Base-by-base conservation (phyloP, 257 asterid genomes). In the Solanum sitiens region DNA sequence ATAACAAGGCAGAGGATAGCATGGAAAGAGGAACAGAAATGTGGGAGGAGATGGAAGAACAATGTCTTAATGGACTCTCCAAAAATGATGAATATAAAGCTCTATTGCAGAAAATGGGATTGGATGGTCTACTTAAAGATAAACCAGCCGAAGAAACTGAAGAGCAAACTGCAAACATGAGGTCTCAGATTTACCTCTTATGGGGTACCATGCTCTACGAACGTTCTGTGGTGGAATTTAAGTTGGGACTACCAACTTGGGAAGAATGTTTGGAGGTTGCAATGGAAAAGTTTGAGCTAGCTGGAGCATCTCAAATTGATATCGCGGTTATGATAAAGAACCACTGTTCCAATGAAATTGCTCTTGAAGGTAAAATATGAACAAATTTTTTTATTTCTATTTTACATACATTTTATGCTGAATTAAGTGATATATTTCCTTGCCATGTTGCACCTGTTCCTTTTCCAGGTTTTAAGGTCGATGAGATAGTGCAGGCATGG, bases 401-500 rank as follows among this genome's bases (percentile, higher is more conserved):
- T 72, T 40, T 27, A 67, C 63, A 25, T 63, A 42, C 71, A 6
- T 45, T 13, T 39, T 32, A 25, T 67, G 80, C 32, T 40, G 70
- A 67, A 63, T 85, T 85, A 85, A 40, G 87, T 67, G 42, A 85
- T 86, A 45, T 23, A 13, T 73, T 86, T 73, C 67, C 47, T 72
- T 73, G 25, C 71, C 74, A 86, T 71, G 30, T 35, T n/a, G 56
- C 25, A 50, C 68, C 13, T 86, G 73, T 53, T 53, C 47, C 56
- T 30, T 30, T 47, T 88, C 61, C 86, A 97, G 99, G 98, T 87
- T 97, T 97, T 91, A 94, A 95, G 91, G 97, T 95, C 86, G 98
- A 95, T 87, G 99, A 97, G 94, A 94, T 97, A 89, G 96, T 97
- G 83, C 99, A 95, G 94, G 99, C 99, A 21, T 95, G 99, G 98